These are phyloP conservation scores for Pyrenula massariospora DNA, from an alignment of 495 filamentous ascomycete genomes.

Conservation along the genomic window DNA sequence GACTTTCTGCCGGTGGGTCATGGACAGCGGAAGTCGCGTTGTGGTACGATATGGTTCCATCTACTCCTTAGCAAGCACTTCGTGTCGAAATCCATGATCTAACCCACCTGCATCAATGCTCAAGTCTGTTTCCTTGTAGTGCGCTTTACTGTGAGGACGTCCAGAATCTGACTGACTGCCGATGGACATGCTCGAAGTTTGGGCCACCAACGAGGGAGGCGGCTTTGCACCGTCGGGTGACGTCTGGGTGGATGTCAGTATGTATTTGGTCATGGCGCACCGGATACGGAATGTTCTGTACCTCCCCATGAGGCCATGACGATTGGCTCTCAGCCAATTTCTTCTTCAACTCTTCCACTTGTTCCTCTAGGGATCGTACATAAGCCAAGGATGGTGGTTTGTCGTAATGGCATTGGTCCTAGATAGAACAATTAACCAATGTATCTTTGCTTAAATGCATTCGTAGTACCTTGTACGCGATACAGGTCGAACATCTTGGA, in stretches of 20 bases:
- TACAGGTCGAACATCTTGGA: background rate
- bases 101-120: conserved; percentile 4
- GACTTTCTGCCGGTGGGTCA: conserved; percentile 1
- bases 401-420: conserved; percentile 6
- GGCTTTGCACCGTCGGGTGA: background rate
- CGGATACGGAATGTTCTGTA: background rate
- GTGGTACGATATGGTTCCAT: conserved; percentile 6
- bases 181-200: background rate
- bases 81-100: background rate
- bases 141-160: background rate
- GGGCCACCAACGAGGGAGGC: background rate
- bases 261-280: background rate
- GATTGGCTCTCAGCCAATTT: background rate
- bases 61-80: background rate
- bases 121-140: conserved; percentile 4
- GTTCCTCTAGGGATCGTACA: conserved; percentile 6
- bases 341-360: conserved; percentile 3
- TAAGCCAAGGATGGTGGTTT: conserved; percentile 8
- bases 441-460: background rate
- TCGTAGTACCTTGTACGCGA: background rate
- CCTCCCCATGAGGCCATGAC: background rate
- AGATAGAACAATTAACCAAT: background rate
- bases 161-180: background rate
- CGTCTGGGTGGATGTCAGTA: background rate
- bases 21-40: conserved; percentile 9